Percentiles rank a stretch among this genome's conserved stretches.
Evolutionary conservation across 345 rosid species (phyloP).

Genomic region (Citrus glauca): DNA sequence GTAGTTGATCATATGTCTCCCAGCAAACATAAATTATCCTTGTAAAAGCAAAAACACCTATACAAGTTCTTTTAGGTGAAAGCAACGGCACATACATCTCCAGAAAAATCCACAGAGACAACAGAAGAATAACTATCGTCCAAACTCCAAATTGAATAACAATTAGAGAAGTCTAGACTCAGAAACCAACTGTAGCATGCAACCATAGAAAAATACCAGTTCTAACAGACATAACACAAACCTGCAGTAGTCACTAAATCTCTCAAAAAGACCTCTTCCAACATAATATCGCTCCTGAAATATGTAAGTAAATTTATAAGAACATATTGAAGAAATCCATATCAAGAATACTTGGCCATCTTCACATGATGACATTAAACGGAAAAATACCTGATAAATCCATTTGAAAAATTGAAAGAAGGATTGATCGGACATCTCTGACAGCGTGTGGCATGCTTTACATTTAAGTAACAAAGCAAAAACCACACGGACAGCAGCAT

Average conservation of each 20-base stretch:
- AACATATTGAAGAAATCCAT: constrained; percentile 13
- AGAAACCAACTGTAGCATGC: background rate
- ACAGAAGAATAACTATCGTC: background rate
- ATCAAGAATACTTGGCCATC: constrained; percentile 7
- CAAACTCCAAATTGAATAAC: background rate
- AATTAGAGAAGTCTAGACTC: background rate
- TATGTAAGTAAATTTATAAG: constrained; percentile 8
- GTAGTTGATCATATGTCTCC: background rate
- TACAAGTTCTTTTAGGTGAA: background rate
- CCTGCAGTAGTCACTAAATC: constrained; percentile 86
- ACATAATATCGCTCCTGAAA: constrained; percentile 95
- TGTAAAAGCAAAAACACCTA: background rate
- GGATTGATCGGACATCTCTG: constrained; percentile 86
- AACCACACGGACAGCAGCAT: constrained; percentile 72
- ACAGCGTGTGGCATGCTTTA: constrained; percentile 81
- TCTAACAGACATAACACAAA: constrained; percentile 23
- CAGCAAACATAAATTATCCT: background rate
- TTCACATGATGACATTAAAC: constrained; percentile 8
- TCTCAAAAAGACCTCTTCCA: constrained; percentile 96
- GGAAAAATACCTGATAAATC: constrained; percentile 80
- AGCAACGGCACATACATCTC: background rate
- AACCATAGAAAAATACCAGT: background rate
- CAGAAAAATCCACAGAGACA: background rate
- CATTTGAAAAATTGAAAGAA: constrained; percentile 98
- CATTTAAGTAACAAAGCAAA: constrained; percentile 64